phyloP scores from a whole-genome alignment of 148 eudicot genomes.

The Vaccinium macrocarpon region DNA sequence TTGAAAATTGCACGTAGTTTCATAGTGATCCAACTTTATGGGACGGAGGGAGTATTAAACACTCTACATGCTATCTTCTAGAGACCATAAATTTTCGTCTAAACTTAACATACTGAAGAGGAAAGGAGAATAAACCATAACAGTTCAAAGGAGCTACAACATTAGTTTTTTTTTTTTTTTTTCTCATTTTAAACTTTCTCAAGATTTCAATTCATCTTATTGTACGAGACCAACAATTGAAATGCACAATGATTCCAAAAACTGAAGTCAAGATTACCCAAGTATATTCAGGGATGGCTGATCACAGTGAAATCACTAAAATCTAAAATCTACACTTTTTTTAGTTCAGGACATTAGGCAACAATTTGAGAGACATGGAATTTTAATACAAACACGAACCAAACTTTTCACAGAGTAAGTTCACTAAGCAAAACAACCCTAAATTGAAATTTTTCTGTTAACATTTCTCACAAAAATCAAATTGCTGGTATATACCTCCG shows the following conservation, averaged over 20 bases:
- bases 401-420: not conserved
- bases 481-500: slow-evolving; percentile 31
- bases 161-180: not conserved
- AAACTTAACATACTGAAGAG: not conserved
- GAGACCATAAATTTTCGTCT: not conserved
- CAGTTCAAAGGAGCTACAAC: not conserved
- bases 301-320: not conserved
- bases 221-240: not conserved
- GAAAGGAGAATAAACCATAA: not conserved
- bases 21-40: no score
- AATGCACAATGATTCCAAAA: not conserved
- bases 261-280: not conserved
- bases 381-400: not conserved
- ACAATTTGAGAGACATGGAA: not conserved
- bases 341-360: not conserved
- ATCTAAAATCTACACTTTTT: not conserved
- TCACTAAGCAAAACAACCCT: not conserved
- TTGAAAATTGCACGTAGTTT: no score
- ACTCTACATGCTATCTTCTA: not conserved
- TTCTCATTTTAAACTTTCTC: not conserved
- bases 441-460: not conserved
- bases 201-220: not conserved
- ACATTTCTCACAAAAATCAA: slow-evolving; percentile 8
- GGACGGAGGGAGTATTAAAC: no score
- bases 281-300: not conserved